Percentiles rank a stretch among this genome's conserved stretches.
phyloP scores from a whole-genome alignment of 257 asterid species.

The Capsicum chinense region DNA sequence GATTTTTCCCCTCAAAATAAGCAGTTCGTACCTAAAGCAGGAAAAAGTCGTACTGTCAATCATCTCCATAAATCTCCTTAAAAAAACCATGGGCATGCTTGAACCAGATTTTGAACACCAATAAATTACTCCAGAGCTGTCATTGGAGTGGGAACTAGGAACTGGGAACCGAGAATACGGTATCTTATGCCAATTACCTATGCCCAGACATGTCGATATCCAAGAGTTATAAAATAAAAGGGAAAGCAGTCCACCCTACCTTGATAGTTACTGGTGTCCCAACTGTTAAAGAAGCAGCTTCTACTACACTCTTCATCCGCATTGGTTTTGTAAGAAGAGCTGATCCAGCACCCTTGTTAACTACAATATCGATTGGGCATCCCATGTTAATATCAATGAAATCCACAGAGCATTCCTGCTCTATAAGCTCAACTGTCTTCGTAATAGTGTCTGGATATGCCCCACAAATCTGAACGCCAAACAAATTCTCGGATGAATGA shows the following conservation, averaged over 20 bases:
- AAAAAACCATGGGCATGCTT: neutral
- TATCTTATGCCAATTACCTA: neutral
- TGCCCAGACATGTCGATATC: neutral
- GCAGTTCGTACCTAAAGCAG: constrained; percentile 83
- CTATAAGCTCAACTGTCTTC: constrained; percentile 89
- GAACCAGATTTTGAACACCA: neutral
- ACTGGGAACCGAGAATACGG: neutral
- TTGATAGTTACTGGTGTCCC: constrained; percentile 78
- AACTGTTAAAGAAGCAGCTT: constrained; percentile 77
- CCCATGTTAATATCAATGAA: constrained; percentile 98
- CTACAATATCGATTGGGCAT: constrained; percentile 93
- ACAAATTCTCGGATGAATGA: constrained; percentile 83
- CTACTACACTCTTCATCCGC: constrained; percentile 85
- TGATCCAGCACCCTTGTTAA: constrained; percentile 95
- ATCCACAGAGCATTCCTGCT: constrained; percentile 84
- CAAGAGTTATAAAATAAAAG: neutral
- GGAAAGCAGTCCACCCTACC: constrained; percentile 45
- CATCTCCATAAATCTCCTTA: constrained; percentile 4
- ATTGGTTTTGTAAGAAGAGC: constrained; percentile 84
- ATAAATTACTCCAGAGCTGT: neutral
- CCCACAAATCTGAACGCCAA: constrained; percentile 98
- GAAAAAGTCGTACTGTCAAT: constrained; percentile 30
- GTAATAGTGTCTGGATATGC: constrained; percentile 95
- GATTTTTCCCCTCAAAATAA: constrained; percentile 91
- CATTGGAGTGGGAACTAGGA: neutral